Evolutionary conservation across 225 moss, liverwort and hornwort genomes (phyloP).

Genomic region (Sphagnum tenellum): DNA sequence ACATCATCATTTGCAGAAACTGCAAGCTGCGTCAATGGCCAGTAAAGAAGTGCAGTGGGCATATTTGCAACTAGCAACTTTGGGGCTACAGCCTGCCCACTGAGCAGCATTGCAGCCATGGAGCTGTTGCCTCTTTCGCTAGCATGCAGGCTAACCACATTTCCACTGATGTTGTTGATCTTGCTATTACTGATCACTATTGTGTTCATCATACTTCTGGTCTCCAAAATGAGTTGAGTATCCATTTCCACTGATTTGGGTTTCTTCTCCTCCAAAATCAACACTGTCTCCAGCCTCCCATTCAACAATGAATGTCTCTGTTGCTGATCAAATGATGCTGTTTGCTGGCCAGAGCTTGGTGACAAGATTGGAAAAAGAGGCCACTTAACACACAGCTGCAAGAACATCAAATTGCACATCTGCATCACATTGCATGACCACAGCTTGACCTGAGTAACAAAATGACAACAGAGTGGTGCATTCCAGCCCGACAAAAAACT

Average conservation of each 20-base stretch:
- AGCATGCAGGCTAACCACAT: slow-evolving; percentile 16
- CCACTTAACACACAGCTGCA: slow-evolving; percentile 88
- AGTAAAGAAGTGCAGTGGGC: slow-evolving; percentile 94
- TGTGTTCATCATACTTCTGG: slow-evolving; percentile 30
- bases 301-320: slow-evolving; percentile 14
- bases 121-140: slow-evolving; percentile 13
- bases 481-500: too few relatives aligned
- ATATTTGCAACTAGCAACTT: slow-evolving; percentile 90
- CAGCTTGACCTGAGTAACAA: not conserved
- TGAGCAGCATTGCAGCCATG: slow-evolving; percentile 85
- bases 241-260: slow-evolving; percentile 21
- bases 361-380: slow-evolving; percentile 38
- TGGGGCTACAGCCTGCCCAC: slow-evolving; percentile 85
- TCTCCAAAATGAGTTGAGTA: slow-evolving; percentile 28
- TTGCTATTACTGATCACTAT: slow-evolving; percentile 38
- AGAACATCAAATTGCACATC: slow-evolving; percentile 99
- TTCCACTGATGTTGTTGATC: too few relatives aligned
- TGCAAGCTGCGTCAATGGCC: slow-evolving; percentile 97
- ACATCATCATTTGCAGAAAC: slow-evolving; percentile 89
- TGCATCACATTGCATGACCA: slow-evolving; percentile 13
- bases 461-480: too few relatives aligned
- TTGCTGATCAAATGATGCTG: slow-evolving; percentile 9
- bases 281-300: slow-evolving; percentile 31
- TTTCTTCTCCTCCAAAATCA: slow-evolving; percentile 32
- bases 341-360: slow-evolving; percentile 16